Evolutionary conservation across 257 asterid species (phyloP), one percentile per base, ranked within the genome.

Genomic region (Solanum lycopersicoides): DNA sequence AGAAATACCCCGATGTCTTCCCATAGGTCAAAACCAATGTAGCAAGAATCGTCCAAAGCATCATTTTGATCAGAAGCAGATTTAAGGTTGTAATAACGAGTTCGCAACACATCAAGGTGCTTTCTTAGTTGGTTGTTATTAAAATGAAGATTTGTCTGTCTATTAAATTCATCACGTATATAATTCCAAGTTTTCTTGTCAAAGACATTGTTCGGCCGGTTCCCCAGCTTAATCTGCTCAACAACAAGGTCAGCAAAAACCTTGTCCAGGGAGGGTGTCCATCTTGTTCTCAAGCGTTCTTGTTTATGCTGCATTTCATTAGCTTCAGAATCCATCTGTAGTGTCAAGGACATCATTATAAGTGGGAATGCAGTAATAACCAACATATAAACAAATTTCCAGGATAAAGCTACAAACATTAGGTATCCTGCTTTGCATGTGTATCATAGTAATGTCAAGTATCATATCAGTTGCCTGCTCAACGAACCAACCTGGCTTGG

Each of bases 181-280:
- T 90, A 94, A 82, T 93, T 95, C 99, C 99, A 96, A 25, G 98
- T 94, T 91, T 96, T 96, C 98, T 95, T 96, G 91, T 96, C 99
- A 42, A 96, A 96, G 68, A 94, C 93, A 91, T 94, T 93, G 75
- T 95, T 96, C 68, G 97, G 92, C 86, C 98, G 89, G 91, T 94
- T 94, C 45, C 98, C 98, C 66, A 83, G 95, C 87, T 88, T 94
- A 88, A 96, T 94, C 91, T 96, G 98, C 90, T 88, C 92, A 90
- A 94, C 98, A 73, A 96, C 96, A 83, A 96, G 92, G 92, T 94
- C 98, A 3, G 98, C 98, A 68, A 96, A 96, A 35, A 94, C 90
- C 92, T 91, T 96, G 85, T 95, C 99, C 60, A 94, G 98, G 74
- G 93, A 86, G 12, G 98, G 92, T 25, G 98, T 96, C 99, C 99